Conservation (phyloP, 371 early-diverging fungal species). For the Haplosporangium sp. region DNA sequence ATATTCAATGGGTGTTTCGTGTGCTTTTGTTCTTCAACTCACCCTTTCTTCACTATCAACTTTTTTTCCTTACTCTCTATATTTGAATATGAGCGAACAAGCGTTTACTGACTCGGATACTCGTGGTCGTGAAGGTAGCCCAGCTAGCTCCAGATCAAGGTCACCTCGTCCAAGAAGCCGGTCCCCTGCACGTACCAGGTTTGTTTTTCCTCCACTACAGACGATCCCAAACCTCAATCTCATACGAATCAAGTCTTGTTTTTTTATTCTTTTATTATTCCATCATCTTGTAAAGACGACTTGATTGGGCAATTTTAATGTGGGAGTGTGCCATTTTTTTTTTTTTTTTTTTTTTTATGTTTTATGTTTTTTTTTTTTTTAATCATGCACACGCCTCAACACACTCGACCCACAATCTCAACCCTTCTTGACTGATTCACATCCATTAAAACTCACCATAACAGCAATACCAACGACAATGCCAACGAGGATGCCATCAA, state of each 20-base stretch:
- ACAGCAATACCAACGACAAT: slow-evolving; percentile 29
- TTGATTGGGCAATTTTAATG: slow-evolving; percentile 3
- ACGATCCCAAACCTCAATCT: neutral
- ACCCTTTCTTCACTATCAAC: neutral
- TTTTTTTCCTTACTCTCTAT: neutral
- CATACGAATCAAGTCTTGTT: slow-evolving; percentile 1
- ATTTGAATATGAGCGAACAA: slow-evolving; percentile 35
- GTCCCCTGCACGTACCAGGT: slow-evolving; percentile 45
- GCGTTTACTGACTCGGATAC: slow-evolving; percentile 31
- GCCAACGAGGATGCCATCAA: slow-evolving; percentile 62
- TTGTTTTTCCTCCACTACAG: neutral
- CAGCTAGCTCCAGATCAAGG: slow-evolving; percentile 31
- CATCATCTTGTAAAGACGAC: neutral
- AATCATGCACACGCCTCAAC: slow-evolving; percentile 2
- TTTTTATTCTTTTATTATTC: neutral
- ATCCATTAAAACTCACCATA: slow-evolving; percentile 2
- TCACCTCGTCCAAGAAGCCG: slow-evolving; percentile 42
- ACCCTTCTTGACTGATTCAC: slow-evolving; percentile 18
- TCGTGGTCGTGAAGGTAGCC: slow-evolving; percentile 36
- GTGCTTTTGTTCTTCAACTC: slow-evolving; percentile 1
- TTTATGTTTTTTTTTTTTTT: neutral
- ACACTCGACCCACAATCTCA: slow-evolving; percentile 4
- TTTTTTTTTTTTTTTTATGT: neutral
- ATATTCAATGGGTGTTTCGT: slow-evolving; percentile 1
- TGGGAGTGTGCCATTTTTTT: neutral